A percentile compares a stretch with the other conserved stretches of the same genome.
These are phyloP conservation scores for Acanthamoeba rhysodes DNA, from an alignment of 208 protist species.

Conservation along the genomic window DNA sequence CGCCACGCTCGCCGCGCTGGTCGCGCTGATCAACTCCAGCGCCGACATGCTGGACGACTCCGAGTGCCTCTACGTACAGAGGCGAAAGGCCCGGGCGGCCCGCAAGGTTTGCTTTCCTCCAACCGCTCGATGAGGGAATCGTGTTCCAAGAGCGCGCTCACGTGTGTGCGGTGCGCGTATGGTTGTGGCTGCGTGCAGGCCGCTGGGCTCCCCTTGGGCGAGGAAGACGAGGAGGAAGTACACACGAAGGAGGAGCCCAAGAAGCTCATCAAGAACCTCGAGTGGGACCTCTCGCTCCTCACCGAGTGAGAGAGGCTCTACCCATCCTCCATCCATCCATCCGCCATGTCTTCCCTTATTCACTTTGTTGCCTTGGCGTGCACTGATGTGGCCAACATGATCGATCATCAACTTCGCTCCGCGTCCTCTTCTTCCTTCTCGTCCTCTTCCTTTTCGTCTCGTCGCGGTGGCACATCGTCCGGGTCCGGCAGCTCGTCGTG, in stretches of 20 bases:
- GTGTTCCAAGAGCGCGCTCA: too few relatives aligned
- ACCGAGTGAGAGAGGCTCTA: background rate
- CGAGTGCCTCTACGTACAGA: slow-evolving; percentile 67
- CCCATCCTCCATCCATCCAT: background rate
- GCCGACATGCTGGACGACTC: slow-evolving; percentile 45
- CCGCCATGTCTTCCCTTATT: background rate
- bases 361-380: background rate
- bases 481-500: background rate
- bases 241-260: slow-evolving; percentile 38
- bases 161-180: background rate
- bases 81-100: background rate
- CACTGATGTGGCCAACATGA: too few relatives aligned
- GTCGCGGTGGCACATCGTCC: background rate
- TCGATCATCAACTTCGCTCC: background rate
- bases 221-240: slow-evolving; percentile 4
- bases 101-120: background rate
- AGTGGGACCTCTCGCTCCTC: slow-evolving; percentile 49
- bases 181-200: background rate
- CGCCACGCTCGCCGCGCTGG: background rate
- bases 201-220: background rate
- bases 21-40: slow-evolving; percentile 1
- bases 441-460: background rate
- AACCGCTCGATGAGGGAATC: background rate
- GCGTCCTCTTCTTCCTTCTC: too few relatives aligned
- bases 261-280: slow-evolving; percentile 18